These are phyloP conservation scores for Trichoderma asperelloides DNA, from an alignment of 495 filamentous ascomycete species.

Conservation along the genomic window DNA sequence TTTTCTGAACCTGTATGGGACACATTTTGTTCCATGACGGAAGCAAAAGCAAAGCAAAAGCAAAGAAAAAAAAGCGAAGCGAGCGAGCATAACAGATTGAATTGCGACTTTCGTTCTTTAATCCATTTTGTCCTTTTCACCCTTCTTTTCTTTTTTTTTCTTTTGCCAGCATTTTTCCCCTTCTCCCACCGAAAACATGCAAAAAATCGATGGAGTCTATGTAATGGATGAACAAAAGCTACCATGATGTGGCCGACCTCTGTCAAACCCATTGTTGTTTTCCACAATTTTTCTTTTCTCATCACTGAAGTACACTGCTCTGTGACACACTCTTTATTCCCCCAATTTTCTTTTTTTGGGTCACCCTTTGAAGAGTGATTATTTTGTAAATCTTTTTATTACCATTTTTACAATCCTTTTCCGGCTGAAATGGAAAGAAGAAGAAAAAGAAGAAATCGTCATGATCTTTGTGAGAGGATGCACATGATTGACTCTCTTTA, in stretches of 20 bases:
- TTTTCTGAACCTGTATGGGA: background rate
- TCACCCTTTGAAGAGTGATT: background rate
- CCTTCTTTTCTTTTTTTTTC: background rate
- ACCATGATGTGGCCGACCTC: background rate
- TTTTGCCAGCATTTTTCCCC: background rate
- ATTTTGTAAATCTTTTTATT: background rate
- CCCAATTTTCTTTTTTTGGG: background rate
- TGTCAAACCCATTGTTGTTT: no score
- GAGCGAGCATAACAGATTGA: constrained; percentile 3
- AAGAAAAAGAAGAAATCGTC: background rate
- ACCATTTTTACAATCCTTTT: background rate
- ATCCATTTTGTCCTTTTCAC: background rate
- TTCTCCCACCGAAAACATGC: background rate
- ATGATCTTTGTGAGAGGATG: background rate
- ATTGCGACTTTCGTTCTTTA: background rate
- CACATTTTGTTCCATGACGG: background rate
- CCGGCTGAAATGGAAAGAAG: background rate
- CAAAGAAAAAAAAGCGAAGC: background rate
- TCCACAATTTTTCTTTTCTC: background rate
- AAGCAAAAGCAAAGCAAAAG: background rate
- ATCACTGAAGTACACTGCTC: background rate
- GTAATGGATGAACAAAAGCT: background rate
- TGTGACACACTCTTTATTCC: background rate
- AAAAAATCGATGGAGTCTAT: background rate
- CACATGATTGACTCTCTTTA: background rate